A percentile compares a stretch with the other conserved stretches of the same genome.
Conservation (phyloP, 805 yeast species). For the Lipomyces starkeyi region DNA sequence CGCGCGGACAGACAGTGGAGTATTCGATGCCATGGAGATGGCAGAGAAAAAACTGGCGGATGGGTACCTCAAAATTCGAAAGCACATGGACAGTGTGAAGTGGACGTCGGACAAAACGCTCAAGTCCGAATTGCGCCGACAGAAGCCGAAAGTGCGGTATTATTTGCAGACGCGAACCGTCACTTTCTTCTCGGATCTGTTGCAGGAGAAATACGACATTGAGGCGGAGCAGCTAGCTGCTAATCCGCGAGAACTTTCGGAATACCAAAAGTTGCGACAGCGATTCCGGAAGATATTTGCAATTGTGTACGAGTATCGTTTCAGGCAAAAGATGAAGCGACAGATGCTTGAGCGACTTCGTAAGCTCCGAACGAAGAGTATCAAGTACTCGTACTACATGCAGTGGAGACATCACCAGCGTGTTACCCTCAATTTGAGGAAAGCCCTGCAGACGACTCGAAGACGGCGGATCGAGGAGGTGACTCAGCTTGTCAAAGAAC, state of each 20-base stretch:
- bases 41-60: background rate
- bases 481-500: background rate
- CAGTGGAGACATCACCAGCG: constrained; percentile 2
- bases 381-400: background rate
- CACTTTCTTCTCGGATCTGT: background rate
- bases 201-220: background rate
- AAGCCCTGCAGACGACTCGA: background rate
- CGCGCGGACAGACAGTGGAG: background rate
- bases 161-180: background rate
- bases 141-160: background rate
- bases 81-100: background rate
- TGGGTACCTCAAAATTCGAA: constrained; percentile 8
- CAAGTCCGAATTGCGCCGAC: background rate
- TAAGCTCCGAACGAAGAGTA: background rate
- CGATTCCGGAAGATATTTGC: background rate
- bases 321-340: constrained; percentile 6
- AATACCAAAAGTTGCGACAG: constrained; percentile 7
- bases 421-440: background rate
- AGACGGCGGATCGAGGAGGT: background rate
- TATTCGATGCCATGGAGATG: constrained; percentile 6
- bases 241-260: background rate
- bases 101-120: background rate
- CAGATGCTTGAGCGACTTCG: constrained; percentile 11
- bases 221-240: background rate
- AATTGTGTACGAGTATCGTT: constrained; percentile 7